A percentile compares a stretch with the other conserved stretches of the same genome.
Evolutionary conservation across 768 basidiomycete species (phyloP).

Genomic region (Phlegmacium glaucopus): DNA sequence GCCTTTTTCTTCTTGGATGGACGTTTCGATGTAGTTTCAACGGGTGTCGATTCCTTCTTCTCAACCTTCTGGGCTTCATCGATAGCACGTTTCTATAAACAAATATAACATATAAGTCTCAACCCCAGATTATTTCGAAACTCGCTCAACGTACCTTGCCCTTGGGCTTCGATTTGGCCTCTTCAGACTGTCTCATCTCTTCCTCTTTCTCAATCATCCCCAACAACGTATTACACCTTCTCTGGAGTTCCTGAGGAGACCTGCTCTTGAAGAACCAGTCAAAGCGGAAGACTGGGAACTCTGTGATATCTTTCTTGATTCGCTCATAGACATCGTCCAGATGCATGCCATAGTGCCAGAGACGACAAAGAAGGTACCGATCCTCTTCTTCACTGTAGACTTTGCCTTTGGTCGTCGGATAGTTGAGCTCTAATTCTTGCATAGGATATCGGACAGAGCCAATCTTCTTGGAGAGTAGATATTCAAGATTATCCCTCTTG

Average conservation of each 20-base stretch:
- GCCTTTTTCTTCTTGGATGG: constrained; percentile 67
- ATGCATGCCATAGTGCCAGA: constrained; percentile 89
- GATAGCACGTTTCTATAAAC: constrained; percentile 64
- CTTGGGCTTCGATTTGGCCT: constrained; percentile 60
- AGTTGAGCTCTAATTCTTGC: constrained; percentile 95
- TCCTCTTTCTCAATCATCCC: constrained; percentile 94
- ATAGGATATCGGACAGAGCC: constrained; percentile 83
- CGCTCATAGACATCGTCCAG: constrained; percentile 88
- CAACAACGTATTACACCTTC: constrained; percentile 84
- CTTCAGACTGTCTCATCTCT: constrained; percentile 62
- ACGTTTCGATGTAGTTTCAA: constrained; percentile 48
- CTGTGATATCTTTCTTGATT: constrained; percentile 94
- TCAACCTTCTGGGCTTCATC: constrained; percentile 56
- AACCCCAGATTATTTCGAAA: background rate
- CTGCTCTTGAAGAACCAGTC: constrained; percentile 99
- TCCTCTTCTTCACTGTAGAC: constrained; percentile 97
- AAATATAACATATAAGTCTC: constrained; percentile 2
- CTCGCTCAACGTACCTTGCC: constrained; percentile 67
- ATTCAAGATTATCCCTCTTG: constrained; percentile 77
- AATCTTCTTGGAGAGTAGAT: constrained; percentile 80
- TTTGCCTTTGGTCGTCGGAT: constrained; percentile 95
- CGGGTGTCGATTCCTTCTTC: constrained; percentile 59
- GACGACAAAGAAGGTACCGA: constrained; percentile 85
- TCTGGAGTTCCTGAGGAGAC: constrained; percentile 82
- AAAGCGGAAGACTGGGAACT: constrained; percentile 96